Base-by-base conservation (phyloP, 2,329 filamentous ascomycete genomes). In the Penicillium palitans region DNA sequence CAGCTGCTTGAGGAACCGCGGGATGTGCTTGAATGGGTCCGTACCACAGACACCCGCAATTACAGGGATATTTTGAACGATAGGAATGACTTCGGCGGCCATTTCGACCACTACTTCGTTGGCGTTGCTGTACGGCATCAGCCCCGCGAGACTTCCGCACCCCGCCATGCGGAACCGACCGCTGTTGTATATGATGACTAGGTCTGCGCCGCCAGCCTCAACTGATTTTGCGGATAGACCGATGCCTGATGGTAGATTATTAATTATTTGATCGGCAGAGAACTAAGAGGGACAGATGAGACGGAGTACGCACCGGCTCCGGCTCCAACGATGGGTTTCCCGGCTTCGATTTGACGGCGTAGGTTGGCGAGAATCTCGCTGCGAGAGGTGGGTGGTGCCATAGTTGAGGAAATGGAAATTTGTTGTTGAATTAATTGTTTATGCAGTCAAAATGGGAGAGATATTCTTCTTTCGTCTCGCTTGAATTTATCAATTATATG, bases 91-190 rank as follows among this genome's bases (percentile, higher is more conserved):
- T 72, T 90, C 88, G 13, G 76, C 80, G 0, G 87, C 84, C 87
- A 90, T 90, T 35, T 89, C 86, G 0, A 89, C 74, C 0, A 90
- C 87, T 2, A 89, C 82, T 60, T 87, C 83, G 66, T 90, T 90
- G 5, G 88, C 87, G 68, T 90, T 87, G 4, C 85, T 84, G 68
- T 88, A 90, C 0, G 87, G 87, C 86, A 90, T 88, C 50, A 90
- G 73, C 0, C 88, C 88, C 0, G 88, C 87, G 12, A 90, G 73
- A 0, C 86, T 89, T 0, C 88, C 88, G 42, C 85, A 79, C 0
- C 88, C 88, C 0, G 87, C 87, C 88, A 91, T 90, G 10, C 88
- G 84, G 70, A 87, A 90, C 4, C 87, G 82, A 0, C 88, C 88
- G 39, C 84, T 87, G 72, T 90, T 90, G 78, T 90, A 90, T 65